Evolutionary conservation across 306 rosid genomes (phyloP).

Genomic region (Fagus crenata): DNA sequence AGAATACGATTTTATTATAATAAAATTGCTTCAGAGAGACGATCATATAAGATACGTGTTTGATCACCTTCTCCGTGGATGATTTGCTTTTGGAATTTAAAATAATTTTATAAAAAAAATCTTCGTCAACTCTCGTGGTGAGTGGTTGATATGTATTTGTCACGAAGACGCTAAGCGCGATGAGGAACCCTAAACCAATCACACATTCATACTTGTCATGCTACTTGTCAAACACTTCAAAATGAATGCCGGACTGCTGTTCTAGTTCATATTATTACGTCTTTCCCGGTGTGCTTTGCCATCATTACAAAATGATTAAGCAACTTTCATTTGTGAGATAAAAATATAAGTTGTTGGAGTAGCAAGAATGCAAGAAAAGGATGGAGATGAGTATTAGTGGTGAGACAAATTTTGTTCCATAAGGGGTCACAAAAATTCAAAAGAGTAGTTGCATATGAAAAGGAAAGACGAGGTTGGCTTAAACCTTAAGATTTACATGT

Average conservation of each 20-base stretch:
- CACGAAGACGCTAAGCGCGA: conserved; percentile 29
- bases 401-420: conserved; percentile 36
- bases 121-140: conserved; percentile 39
- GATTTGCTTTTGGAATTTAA: not conserved
- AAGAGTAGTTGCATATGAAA: conserved; percentile 40
- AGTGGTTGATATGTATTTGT: conserved; percentile 50
- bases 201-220: conserved; percentile 31
- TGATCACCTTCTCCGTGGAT: conserved; percentile 13
- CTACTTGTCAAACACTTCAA: conserved; percentile 69
- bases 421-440: conserved; percentile 35
- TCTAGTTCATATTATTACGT: conserved; percentile 2
- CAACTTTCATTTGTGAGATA: conserved; percentile 17
- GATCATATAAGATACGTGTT: conserved; percentile 21
- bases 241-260: conserved; percentile 26
- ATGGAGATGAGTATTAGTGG: conserved; percentile 1
- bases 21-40: conserved; percentile 17
- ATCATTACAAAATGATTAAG: conserved; percentile 21
- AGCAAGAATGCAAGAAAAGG: conserved; percentile 31
- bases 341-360: conserved; percentile 35
- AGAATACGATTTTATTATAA: conserved; percentile 6
- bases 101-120: conserved; percentile 3
- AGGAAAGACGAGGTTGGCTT: conserved; percentile 10
- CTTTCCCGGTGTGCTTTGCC: conserved; percentile 17
- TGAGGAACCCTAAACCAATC: conserved; percentile 34
- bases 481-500: not conserved